Evolutionary conservation across 164 flowering plant species (phyloP), one percentile per base, ranked within the genome.

Genomic region (Stephania japonica): DNA sequence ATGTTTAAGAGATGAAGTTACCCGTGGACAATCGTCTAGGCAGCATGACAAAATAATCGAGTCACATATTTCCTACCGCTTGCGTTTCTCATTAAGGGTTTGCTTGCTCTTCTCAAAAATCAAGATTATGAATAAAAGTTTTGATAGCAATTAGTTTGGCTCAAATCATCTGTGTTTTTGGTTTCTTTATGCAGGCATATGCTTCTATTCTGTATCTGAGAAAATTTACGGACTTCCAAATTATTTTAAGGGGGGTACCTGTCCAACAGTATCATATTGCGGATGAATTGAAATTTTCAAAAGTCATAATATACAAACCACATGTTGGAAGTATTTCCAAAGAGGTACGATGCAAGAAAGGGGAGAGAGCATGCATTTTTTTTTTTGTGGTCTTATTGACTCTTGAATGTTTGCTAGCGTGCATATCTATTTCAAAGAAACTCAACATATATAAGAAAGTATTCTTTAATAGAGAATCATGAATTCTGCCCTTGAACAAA

Each of bases 51-150:
- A 41, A 77, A 68, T 53, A 14, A 53, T 73, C 26, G 86, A 87
- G 73, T 83, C 92, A 49, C 96, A 91, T 78, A 84, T 95, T 69
- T 93, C 98, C 42, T 86, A 93, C 77, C 85, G 83, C 62, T 50
- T 89, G 7, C 93, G 96, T 19, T 88, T 73, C 82, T 95, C 98
- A 50, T 80, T 93, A 76, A 81, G 99, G 88, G 98, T 95, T 77
- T 75, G 69, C 21, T 73, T 61, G 73, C 42, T 23, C 61, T 5
- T 41, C 11, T 73, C 32, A 62, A 21, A 21, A 42, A 27, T 59
- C 26, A 42, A 24, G 47, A 16, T 67, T 32, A 32, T 32, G 38
- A 32, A 32, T 4, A 32, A 41, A 66, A 68, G 44, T 72, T 56
- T 18, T 56, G 63, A 19, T 21, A 56, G n/a, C n/a, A 18, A 56